These are phyloP conservation scores for Spinacia oleracea DNA, from an alignment of 179 eudicot species.

Conservation along the genomic window DNA sequence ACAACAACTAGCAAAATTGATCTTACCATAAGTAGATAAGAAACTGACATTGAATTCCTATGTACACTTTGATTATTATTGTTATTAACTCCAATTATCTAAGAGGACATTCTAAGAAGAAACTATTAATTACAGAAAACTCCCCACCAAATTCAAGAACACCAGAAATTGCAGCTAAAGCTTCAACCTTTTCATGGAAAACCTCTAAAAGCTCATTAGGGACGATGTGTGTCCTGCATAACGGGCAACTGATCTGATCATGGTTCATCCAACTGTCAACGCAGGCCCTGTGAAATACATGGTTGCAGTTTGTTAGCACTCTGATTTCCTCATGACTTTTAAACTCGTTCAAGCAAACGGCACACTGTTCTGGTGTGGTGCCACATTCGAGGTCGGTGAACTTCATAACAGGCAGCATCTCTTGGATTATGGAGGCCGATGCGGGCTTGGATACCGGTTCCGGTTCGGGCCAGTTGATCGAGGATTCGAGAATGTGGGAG, in stretches of 20 bases:
- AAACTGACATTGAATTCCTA: not conserved
- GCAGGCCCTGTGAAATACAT: conserved; percentile 37
- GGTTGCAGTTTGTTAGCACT: conserved; percentile 41
- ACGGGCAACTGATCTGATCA: conserved; percentile 40
- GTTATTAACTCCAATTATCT: not conserved
- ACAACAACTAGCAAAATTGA: conserved; percentile 5
- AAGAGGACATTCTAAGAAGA: not conserved
- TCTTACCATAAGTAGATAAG: not conserved
- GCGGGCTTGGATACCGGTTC: conserved; percentile 26
- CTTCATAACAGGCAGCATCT: conserved; percentile 45
- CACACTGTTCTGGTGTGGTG: conserved; percentile 41
- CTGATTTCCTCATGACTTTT: conserved; percentile 37
- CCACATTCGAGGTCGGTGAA: conserved; percentile 15
- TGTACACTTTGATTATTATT: not conserved
- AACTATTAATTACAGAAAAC: conserved; percentile 27
- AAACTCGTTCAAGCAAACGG: conserved; percentile 39
- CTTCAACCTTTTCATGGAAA: conserved; percentile 29
- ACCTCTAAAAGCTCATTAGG: conserved; percentile 28
- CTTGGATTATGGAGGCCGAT: conserved; percentile 47
- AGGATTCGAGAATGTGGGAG: conserved; percentile 44
- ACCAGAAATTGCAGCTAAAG: conserved; percentile 5
- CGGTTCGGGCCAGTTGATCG: conserved; percentile 21
- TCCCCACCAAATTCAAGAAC: conserved; percentile 32
- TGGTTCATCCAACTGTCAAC: conserved; percentile 50
- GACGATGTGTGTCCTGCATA: conserved; percentile 35